phyloP scores from a whole-genome alignment of 306 rosid genomes.

The Hippophae rhamnoides region DNA sequence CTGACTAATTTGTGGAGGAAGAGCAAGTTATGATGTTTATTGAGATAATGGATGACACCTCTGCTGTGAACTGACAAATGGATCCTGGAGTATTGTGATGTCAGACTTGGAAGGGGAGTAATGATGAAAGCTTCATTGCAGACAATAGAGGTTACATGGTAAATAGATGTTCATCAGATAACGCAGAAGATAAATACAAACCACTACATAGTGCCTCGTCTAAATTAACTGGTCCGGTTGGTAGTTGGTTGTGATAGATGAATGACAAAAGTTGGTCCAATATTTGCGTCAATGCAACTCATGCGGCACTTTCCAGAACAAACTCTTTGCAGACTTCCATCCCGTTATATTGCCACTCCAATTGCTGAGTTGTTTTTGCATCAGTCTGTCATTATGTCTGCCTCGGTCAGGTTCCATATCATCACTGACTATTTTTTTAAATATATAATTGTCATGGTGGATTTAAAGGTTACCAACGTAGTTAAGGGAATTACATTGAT shows the following conservation, averaged over 20 bases:
- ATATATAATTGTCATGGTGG: neutral
- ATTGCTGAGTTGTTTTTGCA: constrained; percentile 4
- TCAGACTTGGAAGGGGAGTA: constrained; percentile 21
- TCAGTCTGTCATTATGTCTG: constrained; percentile 5
- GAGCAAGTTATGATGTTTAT: constrained; percentile 29
- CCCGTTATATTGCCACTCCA: constrained; percentile 18
- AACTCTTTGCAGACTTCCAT: constrained; percentile 29
- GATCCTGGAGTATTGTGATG: constrained; percentile 17
- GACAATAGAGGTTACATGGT: no score
- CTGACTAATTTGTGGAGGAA: constrained; percentile 38
- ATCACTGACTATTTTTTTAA: neutral
- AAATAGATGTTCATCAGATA: constrained; percentile 14
- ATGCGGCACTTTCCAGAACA: constrained; percentile 20
- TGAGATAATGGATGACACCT: constrained; percentile 16
- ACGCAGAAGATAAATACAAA: constrained; percentile 7
- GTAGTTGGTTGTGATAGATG: constrained; percentile 22
- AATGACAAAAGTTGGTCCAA: constrained; percentile 19
- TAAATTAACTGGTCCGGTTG: constrained; percentile 17
- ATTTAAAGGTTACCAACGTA: constrained; percentile 7
- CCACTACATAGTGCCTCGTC: constrained; percentile 11
- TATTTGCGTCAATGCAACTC: constrained; percentile 16
- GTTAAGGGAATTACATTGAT: constrained; percentile 31
- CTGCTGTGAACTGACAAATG: neutral
- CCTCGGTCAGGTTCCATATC: constrained; percentile 4
- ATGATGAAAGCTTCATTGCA: neutral